A percentile compares a stretch with the other conserved stretches of the same genome.
Conservation (phyloP, 495 filamentous ascomycete species). For the Xanthoparmelia taractica region DNA sequence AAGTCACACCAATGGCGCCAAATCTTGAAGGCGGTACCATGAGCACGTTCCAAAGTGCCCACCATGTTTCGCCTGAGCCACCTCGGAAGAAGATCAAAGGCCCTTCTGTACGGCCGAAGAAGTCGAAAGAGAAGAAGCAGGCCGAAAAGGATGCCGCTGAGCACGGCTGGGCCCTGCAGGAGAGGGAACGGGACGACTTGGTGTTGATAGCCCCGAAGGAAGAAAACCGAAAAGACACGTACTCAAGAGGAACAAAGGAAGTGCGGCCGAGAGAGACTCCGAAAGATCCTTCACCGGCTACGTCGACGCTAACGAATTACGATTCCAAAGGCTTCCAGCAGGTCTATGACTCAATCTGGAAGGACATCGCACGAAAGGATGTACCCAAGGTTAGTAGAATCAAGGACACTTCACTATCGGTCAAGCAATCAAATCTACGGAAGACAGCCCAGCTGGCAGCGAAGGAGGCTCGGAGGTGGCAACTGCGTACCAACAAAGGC, state of each 20-base stretch:
- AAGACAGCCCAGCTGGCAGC: slow-evolving; percentile 96
- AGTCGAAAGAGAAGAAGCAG: slow-evolving; percentile 95
- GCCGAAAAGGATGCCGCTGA: slow-evolving; percentile 90
- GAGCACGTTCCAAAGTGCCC: slow-evolving; percentile 69
- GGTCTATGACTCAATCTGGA: slow-evolving; percentile 97
- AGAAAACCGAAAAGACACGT: slow-evolving; percentile 45
- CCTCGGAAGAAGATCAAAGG: slow-evolving; percentile 58
- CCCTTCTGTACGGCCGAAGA: slow-evolving; percentile 57
- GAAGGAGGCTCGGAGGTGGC: slow-evolving; percentile 96
- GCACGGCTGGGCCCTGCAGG: slow-evolving; percentile 62
- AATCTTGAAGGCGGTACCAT: slow-evolving; percentile 85
- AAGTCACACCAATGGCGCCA: slow-evolving; percentile 64
- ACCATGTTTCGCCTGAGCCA: slow-evolving; percentile 51
- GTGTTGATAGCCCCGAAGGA: slow-evolving; percentile 56
- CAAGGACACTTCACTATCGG: slow-evolving; percentile 71
- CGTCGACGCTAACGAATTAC: slow-evolving; percentile 45
- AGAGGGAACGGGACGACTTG: slow-evolving; percentile 70
- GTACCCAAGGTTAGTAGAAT: slow-evolving; percentile 84
- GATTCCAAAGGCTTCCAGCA: slow-evolving; percentile 90
- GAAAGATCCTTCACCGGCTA: slow-evolving; percentile 54
- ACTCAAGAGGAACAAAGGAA: slow-evolving; percentile 47
- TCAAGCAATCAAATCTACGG: slow-evolving; percentile 82
- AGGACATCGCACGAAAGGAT: slow-evolving; percentile 87
- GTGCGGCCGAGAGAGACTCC: slow-evolving; percentile 37
- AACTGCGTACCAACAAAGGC: slow-evolving; percentile 95